These are phyloP conservation scores for Heliamphora pulchella DNA, from an alignment of 179 eudicot genomes.

Conservation along the genomic window DNA sequence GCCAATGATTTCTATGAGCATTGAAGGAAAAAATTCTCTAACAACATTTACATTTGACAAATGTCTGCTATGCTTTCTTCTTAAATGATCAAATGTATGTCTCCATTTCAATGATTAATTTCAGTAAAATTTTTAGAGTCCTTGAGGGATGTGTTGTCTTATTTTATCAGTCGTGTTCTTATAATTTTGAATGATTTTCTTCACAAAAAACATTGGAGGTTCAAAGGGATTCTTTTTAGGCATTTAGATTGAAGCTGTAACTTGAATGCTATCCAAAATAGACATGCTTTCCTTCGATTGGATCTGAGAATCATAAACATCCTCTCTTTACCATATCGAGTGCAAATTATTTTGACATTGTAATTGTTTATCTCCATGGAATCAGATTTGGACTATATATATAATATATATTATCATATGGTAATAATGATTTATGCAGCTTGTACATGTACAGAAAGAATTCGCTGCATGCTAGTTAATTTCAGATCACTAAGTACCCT, in stretches of 20 bases:
- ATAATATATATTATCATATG: background rate
- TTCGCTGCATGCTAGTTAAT: background rate
- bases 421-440: background rate
- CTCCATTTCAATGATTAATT: background rate
- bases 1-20: background rate
- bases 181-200: background rate
- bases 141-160: background rate
- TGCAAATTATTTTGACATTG: background rate
- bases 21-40: background rate
- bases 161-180: background rate
- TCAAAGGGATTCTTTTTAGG: background rate
- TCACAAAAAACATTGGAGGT: background rate
- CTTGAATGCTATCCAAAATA: constrained; percentile 3
- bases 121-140: background rate
- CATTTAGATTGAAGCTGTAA: background rate
- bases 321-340: background rate
- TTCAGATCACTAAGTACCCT: background rate
- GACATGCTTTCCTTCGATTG: background rate
- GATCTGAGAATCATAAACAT: background rate
- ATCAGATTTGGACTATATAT: background rate
- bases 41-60: background rate
- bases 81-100: background rate
- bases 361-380: background rate
- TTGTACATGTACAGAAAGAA: background rate
- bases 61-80: background rate